Percentiles rank a stretch among this genome's conserved stretches.
Conservation (phyloP, 345 rosid genomes). For the Eucalyptus albens region DNA sequence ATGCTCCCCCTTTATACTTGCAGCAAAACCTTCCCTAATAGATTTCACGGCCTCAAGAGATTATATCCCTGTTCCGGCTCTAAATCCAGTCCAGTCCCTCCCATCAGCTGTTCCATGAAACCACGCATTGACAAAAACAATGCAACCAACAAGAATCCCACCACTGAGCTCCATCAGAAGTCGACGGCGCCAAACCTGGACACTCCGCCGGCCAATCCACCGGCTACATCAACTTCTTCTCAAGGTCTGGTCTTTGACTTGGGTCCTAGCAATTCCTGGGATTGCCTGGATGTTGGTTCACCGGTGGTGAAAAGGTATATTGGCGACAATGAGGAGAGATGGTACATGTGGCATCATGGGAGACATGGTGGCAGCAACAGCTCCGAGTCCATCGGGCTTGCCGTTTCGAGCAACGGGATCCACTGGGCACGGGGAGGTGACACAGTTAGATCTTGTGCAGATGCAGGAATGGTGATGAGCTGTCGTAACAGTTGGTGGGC, state of each 20-base stretch:
- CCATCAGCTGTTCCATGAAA: constrained; percentile 14
- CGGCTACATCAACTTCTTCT: constrained; percentile 4
- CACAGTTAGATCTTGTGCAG: constrained; percentile 27
- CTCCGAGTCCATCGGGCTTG: constrained; percentile 30
- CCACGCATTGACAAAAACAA: constrained; percentile 12
- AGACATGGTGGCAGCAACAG: neutral
- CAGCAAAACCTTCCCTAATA: neutral
- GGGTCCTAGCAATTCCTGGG: constrained; percentile 28
- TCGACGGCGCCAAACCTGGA: neutral
- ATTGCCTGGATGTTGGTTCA: constrained; percentile 23
- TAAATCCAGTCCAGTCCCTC: neutral
- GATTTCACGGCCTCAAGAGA: neutral
- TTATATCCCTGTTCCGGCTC: neutral
- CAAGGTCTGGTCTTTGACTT: constrained; percentile 27
- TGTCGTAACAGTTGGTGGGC: constrained; percentile 76
- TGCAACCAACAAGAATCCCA: constrained; percentile 2
- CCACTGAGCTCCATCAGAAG: neutral
- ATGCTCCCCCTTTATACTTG: neutral
- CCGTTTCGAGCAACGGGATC: constrained; percentile 35
- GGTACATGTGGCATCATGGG: constrained; percentile 49
- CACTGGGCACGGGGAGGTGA: constrained; percentile 30
- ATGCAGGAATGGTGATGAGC: constrained; percentile 67
- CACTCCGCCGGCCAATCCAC: neutral
- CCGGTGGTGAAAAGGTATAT: constrained; percentile 41
- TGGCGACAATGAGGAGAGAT: constrained; percentile 39